Evolutionary conservation across 805 yeast species (phyloP).

Genomic region (Wickerhamiella sergipiensis): DNA sequence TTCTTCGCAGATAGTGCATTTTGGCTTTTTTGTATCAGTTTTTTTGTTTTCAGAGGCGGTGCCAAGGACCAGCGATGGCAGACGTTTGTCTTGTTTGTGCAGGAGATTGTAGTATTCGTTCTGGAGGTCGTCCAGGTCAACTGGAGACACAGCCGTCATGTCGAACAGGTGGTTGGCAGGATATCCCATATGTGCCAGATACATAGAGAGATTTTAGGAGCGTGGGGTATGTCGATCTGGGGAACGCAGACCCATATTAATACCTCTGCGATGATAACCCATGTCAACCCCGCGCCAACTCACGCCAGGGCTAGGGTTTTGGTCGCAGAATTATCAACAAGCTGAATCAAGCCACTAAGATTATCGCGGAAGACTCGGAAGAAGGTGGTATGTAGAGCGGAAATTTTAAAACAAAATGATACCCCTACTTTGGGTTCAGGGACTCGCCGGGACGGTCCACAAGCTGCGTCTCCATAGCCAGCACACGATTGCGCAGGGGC

Average conservation of each 20-base stretch:
- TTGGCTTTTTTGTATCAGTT: too few species aligned
- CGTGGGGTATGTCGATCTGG: not conserved
- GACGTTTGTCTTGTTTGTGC: not conserved
- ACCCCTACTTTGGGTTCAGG: not conserved
- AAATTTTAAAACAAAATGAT: not conserved
- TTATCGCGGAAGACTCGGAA: not conserved
- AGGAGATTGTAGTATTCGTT: not conserved
- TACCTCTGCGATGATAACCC: not conserved
- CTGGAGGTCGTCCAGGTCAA: not conserved
- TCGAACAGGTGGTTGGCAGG: not conserved
- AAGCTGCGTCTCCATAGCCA: not conserved
- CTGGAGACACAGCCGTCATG: not conserved
- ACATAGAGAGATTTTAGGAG: not conserved
- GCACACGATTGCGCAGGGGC: not conserved
- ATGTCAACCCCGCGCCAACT: not conserved
- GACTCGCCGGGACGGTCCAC: not conserved
- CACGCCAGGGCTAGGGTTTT: not conserved
- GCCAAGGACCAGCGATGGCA: not conserved
- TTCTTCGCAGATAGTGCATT: not conserved
- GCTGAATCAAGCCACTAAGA: not conserved
- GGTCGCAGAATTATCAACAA: not conserved
- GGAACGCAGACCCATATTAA: not conserved
- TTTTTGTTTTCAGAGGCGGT: too few species aligned
- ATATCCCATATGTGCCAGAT: not conserved
- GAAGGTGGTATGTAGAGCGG: not conserved